Base-by-base conservation (phyloP, 192 early-diverging fungal genomes). In the Podila minutissima region DNA sequence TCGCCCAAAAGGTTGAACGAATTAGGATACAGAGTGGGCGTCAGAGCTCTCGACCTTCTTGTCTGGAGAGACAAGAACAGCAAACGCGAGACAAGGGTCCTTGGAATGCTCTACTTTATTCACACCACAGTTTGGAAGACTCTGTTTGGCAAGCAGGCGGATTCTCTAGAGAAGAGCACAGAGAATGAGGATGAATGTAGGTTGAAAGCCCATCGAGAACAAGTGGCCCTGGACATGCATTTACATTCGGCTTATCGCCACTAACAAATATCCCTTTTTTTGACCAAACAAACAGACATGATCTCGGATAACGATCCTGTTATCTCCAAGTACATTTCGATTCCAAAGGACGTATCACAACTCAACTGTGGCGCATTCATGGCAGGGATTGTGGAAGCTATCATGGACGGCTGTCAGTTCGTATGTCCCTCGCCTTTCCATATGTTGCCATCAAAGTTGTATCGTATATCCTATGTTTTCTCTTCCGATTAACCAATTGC, bases 281-380 rank as follows among this genome's bases (percentile, higher is more conserved):
- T 13, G 15, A 46, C 41, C 41, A 29, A 29, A 29, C 15, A 15
- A 2, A 51, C 74, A 97, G 95, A 99, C 77, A 99, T 99, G 98
- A 96, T 99, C 33, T 95, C 93, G n/a, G 98, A 99, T 81, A 99
- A 98, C 72, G 97, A 99, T 57, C 97, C 97, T 2, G 67, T 92
- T 5, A 86, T 98, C 51, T 92, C 92, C 35, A 94, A 92, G 78
- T 99, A 93, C 82, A 96, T 99, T 49, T 96, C 96, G 9, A 92
- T 97, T 9, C 98, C 98, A 5, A 94, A 93, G 71, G 98, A 99
- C 75, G 87, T 97, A 74, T 90, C 96, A 26, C 91, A 93, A 35
- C 91, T 99, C 37, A 98, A 96, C 82, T 94, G 94, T 9, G 95
- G 94, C 46, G 97, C 98, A 6, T 99, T 97, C 77, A 87, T 98